phyloP scores from a whole-genome alignment of 345 rosid genomes.

The Gossypioides kirkii region DNA sequence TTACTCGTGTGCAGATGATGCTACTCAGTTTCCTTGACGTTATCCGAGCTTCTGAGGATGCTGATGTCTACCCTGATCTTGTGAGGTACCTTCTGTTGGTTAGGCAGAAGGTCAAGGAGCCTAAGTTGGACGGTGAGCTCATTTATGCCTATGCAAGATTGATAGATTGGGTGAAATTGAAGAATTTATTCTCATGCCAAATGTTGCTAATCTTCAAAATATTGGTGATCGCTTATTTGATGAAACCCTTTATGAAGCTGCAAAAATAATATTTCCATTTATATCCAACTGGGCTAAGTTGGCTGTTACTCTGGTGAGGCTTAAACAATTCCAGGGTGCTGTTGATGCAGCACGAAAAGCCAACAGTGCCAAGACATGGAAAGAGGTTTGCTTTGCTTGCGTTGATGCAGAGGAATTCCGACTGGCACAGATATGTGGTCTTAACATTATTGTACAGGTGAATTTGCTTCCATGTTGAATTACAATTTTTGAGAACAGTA shows the following conservation, averaged over 20 bases:
- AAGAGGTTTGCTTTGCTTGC: constrained; percentile 97
- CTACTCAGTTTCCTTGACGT: constrained; percentile 72
- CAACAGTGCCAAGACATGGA: constrained; percentile 98
- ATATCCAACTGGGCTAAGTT: constrained; percentile 98
- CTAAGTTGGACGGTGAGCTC: too few species aligned
- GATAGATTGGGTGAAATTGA: too few species aligned
- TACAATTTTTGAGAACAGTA: background rate
- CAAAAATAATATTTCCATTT: constrained; percentile 84
- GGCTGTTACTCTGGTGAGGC: constrained; percentile 86
- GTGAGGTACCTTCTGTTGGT: constrained; percentile 92
- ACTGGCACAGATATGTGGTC: constrained; percentile 91
- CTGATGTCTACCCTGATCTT: constrained; percentile 80
- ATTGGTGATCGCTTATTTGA: constrained; percentile 27
- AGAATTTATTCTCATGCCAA: too few species aligned
- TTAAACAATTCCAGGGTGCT: constrained; percentile 92
- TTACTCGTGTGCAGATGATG: constrained; percentile 87
- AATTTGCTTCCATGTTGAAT: background rate
- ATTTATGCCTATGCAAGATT: too few species aligned
- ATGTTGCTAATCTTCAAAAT: too few species aligned
- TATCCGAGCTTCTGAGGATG: constrained; percentile 65
- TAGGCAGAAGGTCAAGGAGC: constrained; percentile 45
- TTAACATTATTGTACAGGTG: constrained; percentile 60
- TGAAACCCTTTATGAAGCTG: constrained; percentile 84
- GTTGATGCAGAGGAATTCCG: constrained; percentile 96
- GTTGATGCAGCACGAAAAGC: constrained; percentile 99